Percentiles rank a stretch among this genome's conserved stretches.
Evolutionary conservation across 257 asterid genomes (phyloP).

Genomic region (Solanum neorickii): DNA sequence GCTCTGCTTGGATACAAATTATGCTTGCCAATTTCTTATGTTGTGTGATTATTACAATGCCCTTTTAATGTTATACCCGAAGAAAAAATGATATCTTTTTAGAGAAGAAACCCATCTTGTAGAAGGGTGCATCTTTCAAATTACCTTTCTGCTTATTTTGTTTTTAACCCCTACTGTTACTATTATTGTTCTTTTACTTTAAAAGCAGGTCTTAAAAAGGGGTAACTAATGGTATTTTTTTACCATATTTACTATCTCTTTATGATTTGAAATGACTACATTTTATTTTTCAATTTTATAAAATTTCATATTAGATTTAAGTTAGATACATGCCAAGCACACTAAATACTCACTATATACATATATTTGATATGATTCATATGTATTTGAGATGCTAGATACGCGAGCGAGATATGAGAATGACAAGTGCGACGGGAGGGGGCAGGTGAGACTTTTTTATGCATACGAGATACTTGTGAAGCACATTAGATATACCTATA

Average conservation of each 20-base stretch:
- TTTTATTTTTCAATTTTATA: not conserved
- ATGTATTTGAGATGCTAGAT: not conserved
- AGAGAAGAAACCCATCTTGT: not conserved
- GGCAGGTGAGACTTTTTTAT: not conserved
- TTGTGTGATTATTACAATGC: not conserved
- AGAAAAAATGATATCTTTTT: not conserved
- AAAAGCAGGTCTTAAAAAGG: not conserved
- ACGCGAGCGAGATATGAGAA: not conserved
- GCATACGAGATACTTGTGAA: not conserved
- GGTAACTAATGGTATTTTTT: not conserved
- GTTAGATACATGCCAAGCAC: not conserved
- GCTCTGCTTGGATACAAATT: not conserved
- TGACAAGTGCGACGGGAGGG: not conserved
- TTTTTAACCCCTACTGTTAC: not conserved
- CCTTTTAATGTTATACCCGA: not conserved
- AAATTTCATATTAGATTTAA: not conserved
- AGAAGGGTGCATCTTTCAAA: not conserved
- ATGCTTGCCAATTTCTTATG: not conserved
- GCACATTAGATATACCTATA: not conserved
- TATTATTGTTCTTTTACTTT: not conserved
- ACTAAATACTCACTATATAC: not conserved
- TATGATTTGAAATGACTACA: no score
- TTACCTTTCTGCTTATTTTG: not conserved
- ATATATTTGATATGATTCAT: no score
- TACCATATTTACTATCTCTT: not conserved